Percentiles rank a stretch among this genome's conserved stretches.
phyloP scores from a whole-genome alignment of 2,329 filamentous ascomycete genomes.

The Epichloe glyceriae region DNA sequence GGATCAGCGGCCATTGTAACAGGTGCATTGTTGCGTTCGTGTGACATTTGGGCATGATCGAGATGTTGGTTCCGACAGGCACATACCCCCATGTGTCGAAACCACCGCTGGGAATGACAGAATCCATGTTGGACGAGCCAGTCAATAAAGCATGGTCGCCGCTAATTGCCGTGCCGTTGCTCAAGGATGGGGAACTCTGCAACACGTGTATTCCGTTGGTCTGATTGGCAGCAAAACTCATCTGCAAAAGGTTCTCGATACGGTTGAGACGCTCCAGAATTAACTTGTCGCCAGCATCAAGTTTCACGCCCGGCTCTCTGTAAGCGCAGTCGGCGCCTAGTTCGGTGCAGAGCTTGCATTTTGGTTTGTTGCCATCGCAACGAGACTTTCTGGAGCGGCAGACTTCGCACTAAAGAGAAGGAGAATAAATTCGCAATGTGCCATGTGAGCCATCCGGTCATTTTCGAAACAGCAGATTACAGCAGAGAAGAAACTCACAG shows the following conservation, averaged over 20 bases:
- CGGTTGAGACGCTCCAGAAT: slow-evolving; percentile 67
- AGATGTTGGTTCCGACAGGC: slow-evolving; percentile 50
- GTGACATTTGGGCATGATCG: slow-evolving; percentile 75
- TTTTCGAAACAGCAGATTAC: too few relatives aligned
- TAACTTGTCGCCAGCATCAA: slow-evolving; percentile 75
- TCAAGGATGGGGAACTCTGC: slow-evolving; percentile 51
- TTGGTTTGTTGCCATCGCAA: slow-evolving; percentile 67
- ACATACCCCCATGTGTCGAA: slow-evolving; percentile 58
- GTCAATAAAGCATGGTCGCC: slow-evolving; percentile 40
- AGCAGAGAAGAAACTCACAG: slow-evolving; percentile 31
- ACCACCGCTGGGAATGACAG: slow-evolving; percentile 47
- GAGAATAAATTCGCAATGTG: background rate
- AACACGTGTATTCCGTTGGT: slow-evolving; percentile 41
- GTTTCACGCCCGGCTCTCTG: slow-evolving; percentile 73
- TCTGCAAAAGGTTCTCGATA: slow-evolving; percentile 69
- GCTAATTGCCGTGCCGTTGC: slow-evolving; percentile 48
- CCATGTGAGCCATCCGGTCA: background rate
- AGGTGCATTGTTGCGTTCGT: slow-evolving; percentile 70
- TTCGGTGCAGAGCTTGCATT: slow-evolving; percentile 74
- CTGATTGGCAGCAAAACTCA: slow-evolving; percentile 41
- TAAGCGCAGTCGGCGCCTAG: slow-evolving; percentile 75
- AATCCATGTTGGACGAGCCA: slow-evolving; percentile 32
- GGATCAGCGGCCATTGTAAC: slow-evolving; percentile 68
- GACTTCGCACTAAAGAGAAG: slow-evolving; percentile 53
- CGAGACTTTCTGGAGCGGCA: slow-evolving; percentile 69